phyloP scores from a whole-genome alignment of 331 rosid genomes.

The Malus hybrid region DNA sequence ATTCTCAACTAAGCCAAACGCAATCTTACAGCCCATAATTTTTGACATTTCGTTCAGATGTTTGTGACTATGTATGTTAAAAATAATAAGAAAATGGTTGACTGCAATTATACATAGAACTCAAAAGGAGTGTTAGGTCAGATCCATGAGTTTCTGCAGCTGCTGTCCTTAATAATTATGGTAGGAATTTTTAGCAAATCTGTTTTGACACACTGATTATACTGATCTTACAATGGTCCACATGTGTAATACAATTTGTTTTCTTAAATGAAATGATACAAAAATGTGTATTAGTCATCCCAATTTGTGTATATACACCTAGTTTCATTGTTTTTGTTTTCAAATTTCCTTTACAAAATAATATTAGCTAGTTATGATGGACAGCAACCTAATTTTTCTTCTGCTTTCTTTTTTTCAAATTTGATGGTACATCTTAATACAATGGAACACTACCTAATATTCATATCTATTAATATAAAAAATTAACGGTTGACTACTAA shows the following conservation, averaged over 20 bases:
- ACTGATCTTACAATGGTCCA: not conserved
- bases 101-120: not conserved
- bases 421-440: no score
- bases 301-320: not conserved
- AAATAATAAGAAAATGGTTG: conserved; percentile 9
- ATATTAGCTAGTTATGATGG: no score
- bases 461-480: no score
- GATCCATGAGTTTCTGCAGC: conserved; percentile 24
- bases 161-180: conserved; percentile 9
- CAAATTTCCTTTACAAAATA: no score
- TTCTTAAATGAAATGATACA: not conserved
- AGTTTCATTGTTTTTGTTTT: no score
- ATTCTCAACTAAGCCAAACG: not conserved
- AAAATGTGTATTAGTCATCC: not conserved
- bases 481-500: no score
- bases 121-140: conserved; percentile 32
- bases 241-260: not conserved
- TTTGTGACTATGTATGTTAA: not conserved
- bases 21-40: not conserved
- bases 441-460: no score
- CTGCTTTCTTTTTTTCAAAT: no score
- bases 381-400: no score
- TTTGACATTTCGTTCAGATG: not conserved
- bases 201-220: conserved; percentile 10
- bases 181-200: conserved; percentile 2